phyloP scores from a whole-genome alignment of 2,329 filamentous ascomycete species.

The Colletotrichum sp. region DNA sequence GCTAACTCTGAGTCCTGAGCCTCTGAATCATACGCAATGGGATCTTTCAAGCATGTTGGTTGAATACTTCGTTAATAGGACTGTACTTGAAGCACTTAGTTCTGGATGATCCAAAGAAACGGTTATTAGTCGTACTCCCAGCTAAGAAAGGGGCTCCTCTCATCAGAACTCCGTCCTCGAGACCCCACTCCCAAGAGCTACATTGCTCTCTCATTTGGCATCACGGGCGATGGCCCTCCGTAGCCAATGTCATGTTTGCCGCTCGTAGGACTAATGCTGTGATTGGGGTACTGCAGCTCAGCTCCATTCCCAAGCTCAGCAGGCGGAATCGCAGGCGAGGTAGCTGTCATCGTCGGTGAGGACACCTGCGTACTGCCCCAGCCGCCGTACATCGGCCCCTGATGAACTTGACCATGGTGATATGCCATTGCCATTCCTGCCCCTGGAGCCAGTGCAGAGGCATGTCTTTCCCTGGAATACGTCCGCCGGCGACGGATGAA shows the following conservation, averaged over 20 bases:
- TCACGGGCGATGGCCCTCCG: not conserved
- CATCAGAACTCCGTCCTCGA: not conserved
- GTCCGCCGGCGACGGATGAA: not conserved
- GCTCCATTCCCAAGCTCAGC: not conserved
- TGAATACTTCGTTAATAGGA: too few species aligned
- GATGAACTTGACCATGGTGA: not conserved
- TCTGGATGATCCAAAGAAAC: too few species aligned
- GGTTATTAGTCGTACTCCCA: too few species aligned
- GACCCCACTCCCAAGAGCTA: not conserved
- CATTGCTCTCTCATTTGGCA: rapidly evolving
- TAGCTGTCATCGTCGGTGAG: not conserved
- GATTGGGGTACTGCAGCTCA: not conserved
- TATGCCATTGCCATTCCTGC: not conserved
- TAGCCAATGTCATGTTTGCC: not conserved
- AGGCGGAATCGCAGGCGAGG: not conserved
- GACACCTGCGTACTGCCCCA: not conserved
- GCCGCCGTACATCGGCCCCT: not conserved
- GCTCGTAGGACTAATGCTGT: not conserved
- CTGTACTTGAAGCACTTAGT: too few species aligned
- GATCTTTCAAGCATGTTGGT: too few species aligned
- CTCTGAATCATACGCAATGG: too few species aligned
- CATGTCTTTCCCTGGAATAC: not conserved
- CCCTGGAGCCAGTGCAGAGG: not conserved
- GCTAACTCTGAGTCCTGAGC: too few species aligned
- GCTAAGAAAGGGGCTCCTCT: too few species aligned